Conservation (phyloP, 192 early-diverging fungal genomes). For the Gaertneriomyces semiglobifer region DNA sequence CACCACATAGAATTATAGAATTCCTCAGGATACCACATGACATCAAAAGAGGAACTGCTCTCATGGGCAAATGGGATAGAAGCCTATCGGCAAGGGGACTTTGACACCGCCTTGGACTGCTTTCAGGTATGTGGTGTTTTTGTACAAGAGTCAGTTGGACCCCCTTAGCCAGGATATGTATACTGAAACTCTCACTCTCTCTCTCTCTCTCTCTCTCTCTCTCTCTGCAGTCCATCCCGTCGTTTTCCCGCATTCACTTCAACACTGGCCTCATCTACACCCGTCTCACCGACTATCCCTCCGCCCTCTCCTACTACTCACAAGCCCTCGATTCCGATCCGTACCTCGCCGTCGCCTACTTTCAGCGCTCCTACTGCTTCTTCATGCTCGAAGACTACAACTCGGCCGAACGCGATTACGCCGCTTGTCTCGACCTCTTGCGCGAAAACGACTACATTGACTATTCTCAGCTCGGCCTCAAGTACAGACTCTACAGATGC, state of each 20-base stretch:
- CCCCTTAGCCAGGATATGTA: too few species aligned
- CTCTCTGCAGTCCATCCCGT: too few species aligned
- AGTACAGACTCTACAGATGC: constrained; percentile 84
- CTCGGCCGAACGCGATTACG: constrained; percentile 75
- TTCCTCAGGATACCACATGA: constrained; percentile 12
- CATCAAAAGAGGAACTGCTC: constrained; percentile 36
- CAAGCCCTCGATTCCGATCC: constrained; percentile 74
- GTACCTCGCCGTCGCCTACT: constrained; percentile 91
- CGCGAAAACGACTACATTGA: constrained; percentile 85
- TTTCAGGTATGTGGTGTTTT: constrained; percentile 23
- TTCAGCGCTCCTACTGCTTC: constrained; percentile 81
- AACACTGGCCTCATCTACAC: constrained; percentile 85
- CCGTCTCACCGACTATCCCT: constrained; percentile 67
- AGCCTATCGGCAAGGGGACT: constrained; percentile 29
- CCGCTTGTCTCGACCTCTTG: constrained; percentile 59
- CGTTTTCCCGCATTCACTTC: constrained; percentile 78
- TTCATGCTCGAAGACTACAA: constrained; percentile 70
- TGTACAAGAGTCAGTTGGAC: neutral
- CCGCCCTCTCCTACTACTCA: constrained; percentile 54
- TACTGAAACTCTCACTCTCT: too few species aligned
- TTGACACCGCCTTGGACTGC: constrained; percentile 17
- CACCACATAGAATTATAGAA: too few species aligned
- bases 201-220: too few species aligned
- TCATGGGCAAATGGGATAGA: constrained; percentile 34
- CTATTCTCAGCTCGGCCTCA: constrained; percentile 91